phyloP scores from a whole-genome alignment of 306 rosid genomes.

The Benincasa hispida region DNA sequence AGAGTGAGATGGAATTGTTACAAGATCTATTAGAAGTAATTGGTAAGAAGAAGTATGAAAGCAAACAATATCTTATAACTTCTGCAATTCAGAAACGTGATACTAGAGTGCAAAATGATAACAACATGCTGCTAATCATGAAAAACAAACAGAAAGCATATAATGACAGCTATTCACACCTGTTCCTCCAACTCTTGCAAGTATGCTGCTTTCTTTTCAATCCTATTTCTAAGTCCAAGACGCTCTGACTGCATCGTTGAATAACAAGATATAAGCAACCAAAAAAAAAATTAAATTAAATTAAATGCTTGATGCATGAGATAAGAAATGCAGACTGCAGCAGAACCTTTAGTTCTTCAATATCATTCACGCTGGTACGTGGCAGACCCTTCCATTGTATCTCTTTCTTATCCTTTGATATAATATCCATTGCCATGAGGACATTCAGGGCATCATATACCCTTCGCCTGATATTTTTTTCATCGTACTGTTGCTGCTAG shows the following conservation, averaged over 20 bases:
- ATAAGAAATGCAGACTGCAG: conserved; percentile 11
- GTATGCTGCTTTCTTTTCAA: conserved; percentile 87
- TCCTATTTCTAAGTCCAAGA: conserved; percentile 53
- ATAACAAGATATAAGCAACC: conserved; percentile 12
- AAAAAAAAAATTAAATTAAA: neutral
- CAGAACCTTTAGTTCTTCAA: conserved; percentile 83
- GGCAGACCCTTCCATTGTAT: conserved; percentile 99
- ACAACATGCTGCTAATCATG: neutral
- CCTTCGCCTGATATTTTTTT: conserved; percentile 90
- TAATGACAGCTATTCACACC: conserved; percentile 27
- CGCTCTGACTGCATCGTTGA: conserved; percentile 60
- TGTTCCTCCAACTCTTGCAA: conserved; percentile 93
- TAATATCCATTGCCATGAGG: conserved; percentile 99
- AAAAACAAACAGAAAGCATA: conserved; percentile 3
- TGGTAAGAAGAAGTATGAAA: neutral
- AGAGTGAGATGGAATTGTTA: neutral
- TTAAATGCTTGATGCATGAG: neutral
- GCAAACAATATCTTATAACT: neutral
- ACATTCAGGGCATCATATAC: conserved; percentile 96
- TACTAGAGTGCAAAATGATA: neutral
- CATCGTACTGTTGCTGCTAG: conserved; percentile 89
- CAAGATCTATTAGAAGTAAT: neutral
- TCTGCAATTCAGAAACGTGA: neutral
- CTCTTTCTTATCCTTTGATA: conserved; percentile 95
- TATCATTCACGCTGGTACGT: conserved; percentile 70